phyloP scores from a whole-genome alignment of 2,329 filamentous ascomycete genomes.

The Shiraia sp. region DNA sequence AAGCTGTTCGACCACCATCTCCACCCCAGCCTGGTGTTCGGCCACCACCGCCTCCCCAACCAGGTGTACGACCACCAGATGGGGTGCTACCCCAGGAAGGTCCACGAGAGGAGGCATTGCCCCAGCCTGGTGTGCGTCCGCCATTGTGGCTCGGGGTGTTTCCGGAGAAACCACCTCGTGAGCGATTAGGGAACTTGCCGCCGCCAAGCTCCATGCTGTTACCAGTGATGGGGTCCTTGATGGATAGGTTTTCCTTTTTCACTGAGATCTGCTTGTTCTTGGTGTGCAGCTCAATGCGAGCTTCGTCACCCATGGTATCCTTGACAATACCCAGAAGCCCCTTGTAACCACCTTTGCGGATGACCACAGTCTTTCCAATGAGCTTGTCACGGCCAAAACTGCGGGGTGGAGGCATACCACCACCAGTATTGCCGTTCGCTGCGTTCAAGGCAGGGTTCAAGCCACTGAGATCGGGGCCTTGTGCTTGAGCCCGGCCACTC shows the following conservation, averaged over 20 bases:
- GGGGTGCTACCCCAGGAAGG: slow-evolving; percentile 55
- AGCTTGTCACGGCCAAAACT: slow-evolving; percentile 77
- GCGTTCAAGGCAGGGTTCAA: slow-evolving; percentile 86
- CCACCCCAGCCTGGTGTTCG: slow-evolving; percentile 54
- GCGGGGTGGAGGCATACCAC: slow-evolving; percentile 68
- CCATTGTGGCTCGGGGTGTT: slow-evolving; percentile 43
- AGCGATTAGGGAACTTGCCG: slow-evolving; percentile 40
- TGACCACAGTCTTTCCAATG: slow-evolving; percentile 88
- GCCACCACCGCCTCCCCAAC: slow-evolving; percentile 51
- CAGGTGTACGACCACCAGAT: slow-evolving; percentile 45
- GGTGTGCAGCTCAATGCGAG: slow-evolving; percentile 89
- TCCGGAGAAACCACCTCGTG: slow-evolving; percentile 44
- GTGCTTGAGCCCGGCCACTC: slow-evolving; percentile 73
- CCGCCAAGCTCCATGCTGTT: slow-evolving; percentile 71
- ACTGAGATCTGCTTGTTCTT: slow-evolving; percentile 91
- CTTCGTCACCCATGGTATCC: slow-evolving; percentile 83
- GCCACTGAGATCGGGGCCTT: slow-evolving; percentile 78
- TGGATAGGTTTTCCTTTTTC: slow-evolving; percentile 76
- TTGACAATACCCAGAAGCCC: slow-evolving; percentile 94
- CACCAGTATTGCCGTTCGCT: slow-evolving; percentile 55
- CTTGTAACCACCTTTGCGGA: slow-evolving; percentile 87
- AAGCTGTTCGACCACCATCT: slow-evolving; percentile 42
- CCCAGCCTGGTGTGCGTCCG: slow-evolving; percentile 42
- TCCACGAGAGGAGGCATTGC: slow-evolving; percentile 49
- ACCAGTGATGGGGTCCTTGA: slow-evolving; percentile 81